A percentile compares a stretch with the other conserved stretches of the same genome.
phyloP scores from a whole-genome alignment of 2,329 filamentous ascomycete genomes.

The Knufia fluminis region DNA sequence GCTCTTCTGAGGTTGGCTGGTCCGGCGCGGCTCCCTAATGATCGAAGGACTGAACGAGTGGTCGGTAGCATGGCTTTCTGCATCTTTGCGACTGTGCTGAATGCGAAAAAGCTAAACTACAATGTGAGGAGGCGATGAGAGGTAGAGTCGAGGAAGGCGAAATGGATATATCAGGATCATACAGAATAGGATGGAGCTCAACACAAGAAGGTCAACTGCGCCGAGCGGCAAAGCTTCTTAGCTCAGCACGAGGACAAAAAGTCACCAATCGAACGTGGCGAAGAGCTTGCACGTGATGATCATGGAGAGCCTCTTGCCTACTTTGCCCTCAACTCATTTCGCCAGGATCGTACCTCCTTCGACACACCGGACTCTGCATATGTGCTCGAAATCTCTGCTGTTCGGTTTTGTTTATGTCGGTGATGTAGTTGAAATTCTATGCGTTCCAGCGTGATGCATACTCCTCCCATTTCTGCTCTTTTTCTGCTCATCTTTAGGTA shows the following conservation, averaged over 20 bases:
- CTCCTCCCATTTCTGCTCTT: no score
- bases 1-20: constrained; percentile 22
- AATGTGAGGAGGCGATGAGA: neutral
- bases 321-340: no score
- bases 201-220: constrained; percentile 1
- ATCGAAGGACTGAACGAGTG: constrained; percentile 8
- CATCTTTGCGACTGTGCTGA: constrained; percentile 3
- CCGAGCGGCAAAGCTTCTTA: neutral
- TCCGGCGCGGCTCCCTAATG: constrained; percentile 11
- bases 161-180: neutral
- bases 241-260: neutral
- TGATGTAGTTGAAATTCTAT: no score
- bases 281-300: neutral
- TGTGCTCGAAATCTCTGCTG: no score
- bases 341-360: no score
- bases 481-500: no score
- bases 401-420: no score
- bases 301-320: neutral
- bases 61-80: constrained; percentile 9
- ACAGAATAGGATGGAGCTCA: neutral
- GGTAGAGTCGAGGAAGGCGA: neutral
- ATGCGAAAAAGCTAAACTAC: neutral
- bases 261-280: neutral
- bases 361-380: no score
- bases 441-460: no score